These are phyloP conservation scores for Kodamaea restingae DNA, from an alignment of 805 yeast genomes.

Conservation along the genomic window DNA sequence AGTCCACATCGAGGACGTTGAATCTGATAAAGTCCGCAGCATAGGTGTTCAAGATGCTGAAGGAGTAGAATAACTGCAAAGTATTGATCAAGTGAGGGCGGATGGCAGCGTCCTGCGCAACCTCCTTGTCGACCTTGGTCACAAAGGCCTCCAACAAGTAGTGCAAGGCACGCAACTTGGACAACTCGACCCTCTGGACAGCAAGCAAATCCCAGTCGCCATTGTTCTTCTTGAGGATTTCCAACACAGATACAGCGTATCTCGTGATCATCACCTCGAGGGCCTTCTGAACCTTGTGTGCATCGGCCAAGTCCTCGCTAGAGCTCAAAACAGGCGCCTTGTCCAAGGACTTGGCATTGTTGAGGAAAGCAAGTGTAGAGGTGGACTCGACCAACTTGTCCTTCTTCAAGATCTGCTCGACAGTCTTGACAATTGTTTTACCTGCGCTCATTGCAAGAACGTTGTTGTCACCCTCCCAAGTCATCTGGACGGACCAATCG, in stretches of 20 bases:
- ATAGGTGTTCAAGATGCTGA: constrained; percentile 31
- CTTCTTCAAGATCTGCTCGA: constrained; percentile 24
- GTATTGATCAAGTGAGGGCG: constrained; percentile 25
- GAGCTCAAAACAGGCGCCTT: constrained; percentile 13
- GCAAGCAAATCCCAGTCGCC: constrained; percentile 35
- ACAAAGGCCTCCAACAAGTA: constrained; percentile 30
- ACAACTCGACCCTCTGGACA: constrained; percentile 34
- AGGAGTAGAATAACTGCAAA: constrained; percentile 30
- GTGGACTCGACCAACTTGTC: constrained; percentile 25
- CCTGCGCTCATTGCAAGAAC: constrained; percentile 42
- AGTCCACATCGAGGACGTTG: constrained; percentile 28
- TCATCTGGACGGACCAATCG: constrained; percentile 47
- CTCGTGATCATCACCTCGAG: constrained; percentile 37
- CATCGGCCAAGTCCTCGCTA: constrained; percentile 14
- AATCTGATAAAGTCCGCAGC: constrained; percentile 36
- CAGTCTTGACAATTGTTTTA: constrained; percentile 34
- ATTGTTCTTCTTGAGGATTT: constrained; percentile 22
- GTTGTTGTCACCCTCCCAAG: constrained; percentile 49
- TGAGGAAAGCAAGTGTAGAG: constrained; percentile 31
- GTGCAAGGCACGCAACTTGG: constrained; percentile 43
- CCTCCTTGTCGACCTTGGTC: constrained; percentile 14
- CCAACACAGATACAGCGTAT: constrained; percentile 27
- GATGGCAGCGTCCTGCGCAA: constrained; percentile 21
- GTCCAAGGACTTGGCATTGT: constrained; percentile 16
- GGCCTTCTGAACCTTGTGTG: constrained; percentile 17